A percentile compares a stretch with the other conserved stretches of the same genome.
These are phyloP conservation scores for Trypanosoma theileri DNA, from an alignment of 208 protist species.

Conservation along the genomic window DNA sequence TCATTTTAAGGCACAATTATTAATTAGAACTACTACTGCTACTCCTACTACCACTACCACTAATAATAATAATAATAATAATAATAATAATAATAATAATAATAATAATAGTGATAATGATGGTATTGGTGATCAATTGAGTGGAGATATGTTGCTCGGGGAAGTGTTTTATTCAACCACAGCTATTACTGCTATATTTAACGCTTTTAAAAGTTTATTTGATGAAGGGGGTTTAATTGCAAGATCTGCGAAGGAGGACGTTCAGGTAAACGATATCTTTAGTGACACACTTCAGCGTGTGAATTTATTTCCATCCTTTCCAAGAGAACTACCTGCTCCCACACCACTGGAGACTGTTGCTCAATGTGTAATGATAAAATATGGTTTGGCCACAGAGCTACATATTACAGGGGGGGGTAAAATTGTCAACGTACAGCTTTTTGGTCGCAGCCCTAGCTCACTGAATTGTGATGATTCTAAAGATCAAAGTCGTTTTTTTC, in stretches of 20 bases:
- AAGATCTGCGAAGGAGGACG: conserved; percentile 13
- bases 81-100: neutral
- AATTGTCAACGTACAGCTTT: conserved; percentile 23
- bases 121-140: neutral
- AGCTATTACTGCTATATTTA: conserved; percentile 23
- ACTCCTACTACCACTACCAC: too few species aligned
- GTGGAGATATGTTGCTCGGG: conserved; percentile 3
- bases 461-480: neutral
- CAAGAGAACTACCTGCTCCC: conserved; percentile 9
- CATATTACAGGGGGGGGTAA: conserved; percentile 26
- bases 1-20: conserved; percentile 25
- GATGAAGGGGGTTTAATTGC: conserved; percentile 27
- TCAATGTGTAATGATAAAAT: conserved; percentile 33
- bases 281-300: conserved; percentile 23
- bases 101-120: too few species aligned
- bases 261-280: conserved; percentile 15
- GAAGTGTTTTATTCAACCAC: conserved; percentile 16
- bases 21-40: conserved; percentile 2
- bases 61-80: neutral
- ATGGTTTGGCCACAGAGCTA: conserved; percentile 23
- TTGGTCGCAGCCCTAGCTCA: conserved; percentile 13
- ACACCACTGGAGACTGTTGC: conserved; percentile 29
- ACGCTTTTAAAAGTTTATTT: conserved; percentile 26
- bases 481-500: conserved; percentile 16
- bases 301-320: conserved; percentile 1